Percentiles rank a stretch among this genome's conserved stretches.
phyloP scores from a whole-genome alignment of 176 grass and related monocot species.

The Paspalum vaginatum region DNA sequence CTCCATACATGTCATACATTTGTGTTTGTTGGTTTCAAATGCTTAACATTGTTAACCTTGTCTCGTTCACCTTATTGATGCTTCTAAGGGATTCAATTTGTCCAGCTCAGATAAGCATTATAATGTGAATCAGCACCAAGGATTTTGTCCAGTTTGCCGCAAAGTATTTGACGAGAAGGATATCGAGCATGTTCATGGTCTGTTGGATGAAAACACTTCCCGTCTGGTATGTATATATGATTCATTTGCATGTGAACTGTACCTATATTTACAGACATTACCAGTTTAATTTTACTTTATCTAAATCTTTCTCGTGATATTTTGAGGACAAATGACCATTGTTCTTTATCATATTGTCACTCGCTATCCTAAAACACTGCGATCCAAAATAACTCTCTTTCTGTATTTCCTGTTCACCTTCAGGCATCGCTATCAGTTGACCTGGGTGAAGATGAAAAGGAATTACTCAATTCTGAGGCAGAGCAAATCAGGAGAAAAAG shows the following conservation, averaged over 20 bases:
- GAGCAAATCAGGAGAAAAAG: constrained; percentile 67
- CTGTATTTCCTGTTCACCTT: not conserved
- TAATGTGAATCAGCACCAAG: constrained; percentile 62
- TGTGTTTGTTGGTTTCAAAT: constrained; percentile 27
- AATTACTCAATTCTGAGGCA: constrained; percentile 62
- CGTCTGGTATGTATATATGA: constrained; percentile 58
- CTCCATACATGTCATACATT: not conserved
- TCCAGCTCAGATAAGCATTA: constrained; percentile 52
- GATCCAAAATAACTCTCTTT: not conserved
- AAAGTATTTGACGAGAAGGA: constrained; percentile 93
- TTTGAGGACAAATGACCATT: not conserved
- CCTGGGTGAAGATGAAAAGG: constrained; percentile 55
- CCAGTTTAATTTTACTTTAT: constrained; percentile 7
- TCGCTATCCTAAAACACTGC: not conserved
- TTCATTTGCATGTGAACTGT: constrained; percentile 7
- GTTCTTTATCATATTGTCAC: constrained; percentile 15
- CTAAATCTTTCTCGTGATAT: constrained; percentile 14
- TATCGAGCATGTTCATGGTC: constrained; percentile 76
- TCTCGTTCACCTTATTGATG: constrained; percentile 44
- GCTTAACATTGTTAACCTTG: constrained; percentile 27
- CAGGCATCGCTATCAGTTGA: constrained; percentile 47
- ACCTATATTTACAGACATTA: not conserved
- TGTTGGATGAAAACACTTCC: constrained; percentile 52
- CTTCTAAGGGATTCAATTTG: constrained; percentile 41
- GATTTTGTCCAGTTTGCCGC: constrained; percentile 93